phyloP scores from a whole-genome alignment of 192 early-diverging fungal species.

The Linnemannia hyalina region DNA sequence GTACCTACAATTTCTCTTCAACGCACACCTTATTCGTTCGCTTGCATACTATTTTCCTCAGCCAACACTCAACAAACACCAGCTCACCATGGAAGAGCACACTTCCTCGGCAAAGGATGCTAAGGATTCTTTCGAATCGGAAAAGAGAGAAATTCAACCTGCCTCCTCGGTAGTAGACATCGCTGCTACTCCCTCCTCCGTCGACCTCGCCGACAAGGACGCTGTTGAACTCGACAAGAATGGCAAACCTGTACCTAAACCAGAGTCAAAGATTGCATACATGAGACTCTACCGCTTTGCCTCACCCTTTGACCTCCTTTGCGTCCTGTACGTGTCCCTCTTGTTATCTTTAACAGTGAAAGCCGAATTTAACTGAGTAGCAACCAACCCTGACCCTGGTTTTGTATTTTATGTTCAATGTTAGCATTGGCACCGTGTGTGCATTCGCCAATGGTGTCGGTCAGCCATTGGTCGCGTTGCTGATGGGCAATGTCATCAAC shows the following conservation, averaged over 20 bases:
- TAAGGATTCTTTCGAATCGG: not conserved
- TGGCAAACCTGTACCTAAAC: conserved; percentile 59
- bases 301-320: conserved; percentile 58
- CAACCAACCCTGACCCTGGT: no score
- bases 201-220: conserved; percentile 13
- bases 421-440: conserved; percentile 15
- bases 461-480: conserved; percentile 19
- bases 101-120: not conserved
- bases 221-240: conserved; percentile 6
- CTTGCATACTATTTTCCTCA: not conserved
- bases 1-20: not conserved
- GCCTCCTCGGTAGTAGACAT: not conserved
- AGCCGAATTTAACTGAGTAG: no score
- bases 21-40: not conserved
- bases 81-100: not conserved
- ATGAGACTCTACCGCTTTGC: conserved; percentile 77
- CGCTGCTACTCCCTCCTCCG: conserved; percentile 24
- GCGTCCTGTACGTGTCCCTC: conserved; percentile 6
- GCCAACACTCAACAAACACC: not conserved
- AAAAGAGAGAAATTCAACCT: not conserved
- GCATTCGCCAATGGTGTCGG: conserved; percentile 17
- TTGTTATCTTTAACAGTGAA: no score
- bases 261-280: conserved; percentile 62
- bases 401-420: no score
- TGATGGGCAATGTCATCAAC: conserved; percentile 17